These are phyloP conservation scores for Pulveroboletus sp. DNA, from an alignment of 768 basidiomycete genomes.

Conservation along the genomic window DNA sequence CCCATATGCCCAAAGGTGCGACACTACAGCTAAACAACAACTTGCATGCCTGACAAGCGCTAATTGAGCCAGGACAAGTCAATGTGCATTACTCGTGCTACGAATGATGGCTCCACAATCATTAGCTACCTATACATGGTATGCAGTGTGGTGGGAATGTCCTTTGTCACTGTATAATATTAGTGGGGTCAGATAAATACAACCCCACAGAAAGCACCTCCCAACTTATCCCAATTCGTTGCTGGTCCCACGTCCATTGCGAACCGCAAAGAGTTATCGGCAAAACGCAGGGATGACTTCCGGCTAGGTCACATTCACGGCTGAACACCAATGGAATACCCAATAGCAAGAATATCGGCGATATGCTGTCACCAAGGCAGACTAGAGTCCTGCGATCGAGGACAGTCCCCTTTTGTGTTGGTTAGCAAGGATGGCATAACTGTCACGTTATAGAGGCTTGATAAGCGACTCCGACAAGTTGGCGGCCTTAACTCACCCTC, in stretches of 20 bases:
- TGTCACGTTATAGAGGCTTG: constrained; percentile 64
- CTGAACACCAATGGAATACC: constrained; percentile 6
- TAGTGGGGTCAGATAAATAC: too few species aligned
- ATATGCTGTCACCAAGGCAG: constrained; percentile 43
- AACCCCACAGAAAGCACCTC: neutral
- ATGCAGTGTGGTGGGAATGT: neutral
- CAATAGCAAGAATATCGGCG: constrained; percentile 14
- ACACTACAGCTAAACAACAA: too few species aligned
- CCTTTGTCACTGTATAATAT: too few species aligned
- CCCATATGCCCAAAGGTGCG: too few species aligned
- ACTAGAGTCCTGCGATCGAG: constrained; percentile 40
- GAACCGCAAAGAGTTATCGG: constrained; percentile 22
- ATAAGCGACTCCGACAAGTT: constrained; percentile 49
- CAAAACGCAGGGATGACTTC: constrained; percentile 16
- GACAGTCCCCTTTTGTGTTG: constrained; percentile 64
- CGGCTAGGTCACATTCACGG: constrained; percentile 16
- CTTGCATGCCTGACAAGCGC: too few species aligned
- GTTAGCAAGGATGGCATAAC: constrained; percentile 64
- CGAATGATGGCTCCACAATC: too few species aligned
- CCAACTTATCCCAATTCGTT: constrained; percentile 16
- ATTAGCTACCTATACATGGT: too few species aligned
- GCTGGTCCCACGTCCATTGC: constrained; percentile 32
- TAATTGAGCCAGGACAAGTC: too few species aligned
- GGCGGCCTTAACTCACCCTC: neutral
- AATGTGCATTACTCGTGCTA: too few species aligned